These are phyloP conservation scores for Fusarium sp. DNA, from an alignment of 2,329 filamentous ascomycete species.

Conservation along the genomic window DNA sequence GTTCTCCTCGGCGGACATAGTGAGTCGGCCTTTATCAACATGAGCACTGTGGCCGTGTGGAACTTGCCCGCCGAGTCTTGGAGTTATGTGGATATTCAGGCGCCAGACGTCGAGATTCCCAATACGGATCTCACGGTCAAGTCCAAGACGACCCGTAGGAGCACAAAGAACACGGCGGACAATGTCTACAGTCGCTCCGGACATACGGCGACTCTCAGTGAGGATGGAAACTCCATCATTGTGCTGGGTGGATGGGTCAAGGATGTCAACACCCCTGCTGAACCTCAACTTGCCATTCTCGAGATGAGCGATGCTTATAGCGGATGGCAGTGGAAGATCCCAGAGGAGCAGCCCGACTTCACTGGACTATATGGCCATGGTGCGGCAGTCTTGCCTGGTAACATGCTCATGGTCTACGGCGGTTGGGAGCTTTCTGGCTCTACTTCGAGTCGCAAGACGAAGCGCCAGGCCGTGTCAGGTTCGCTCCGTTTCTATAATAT, in stretches of 20 bases:
- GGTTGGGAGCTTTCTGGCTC: conserved; percentile 62
- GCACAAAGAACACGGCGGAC: conserved; percentile 41
- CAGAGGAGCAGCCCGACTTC: conserved; percentile 58
- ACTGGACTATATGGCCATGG: conserved; percentile 71
- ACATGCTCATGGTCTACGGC: conserved; percentile 75
- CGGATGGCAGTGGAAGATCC: conserved; percentile 77
- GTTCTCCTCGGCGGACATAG: conserved; percentile 90
- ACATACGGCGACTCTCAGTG: conserved; percentile 83
- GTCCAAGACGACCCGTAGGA: conserved; percentile 16
- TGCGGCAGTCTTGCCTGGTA: conserved; percentile 70
- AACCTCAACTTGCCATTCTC: conserved; percentile 83
- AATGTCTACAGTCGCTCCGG: conserved; percentile 84
- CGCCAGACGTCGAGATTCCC: conserved; percentile 46
- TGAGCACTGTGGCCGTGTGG: conserved; percentile 90
- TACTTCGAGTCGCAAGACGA: conserved; percentile 45
- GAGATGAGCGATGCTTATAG: conserved; percentile 80
- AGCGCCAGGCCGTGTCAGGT: conserved; percentile 46
- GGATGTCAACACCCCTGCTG: conserved; percentile 77
- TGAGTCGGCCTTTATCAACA: conserved; percentile 86
- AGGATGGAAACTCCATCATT: conserved; percentile 81
- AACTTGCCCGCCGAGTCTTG: conserved; percentile 87
- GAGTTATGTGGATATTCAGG: conserved; percentile 79
- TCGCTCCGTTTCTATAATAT: conserved; percentile 64
- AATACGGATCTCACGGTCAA: conserved; percentile 68
- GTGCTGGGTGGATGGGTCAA: conserved; percentile 95